These are phyloP conservation scores for Cryptosporidium sp. DNA, from an alignment of 169 alveolate species.

Conservation along the genomic window DNA sequence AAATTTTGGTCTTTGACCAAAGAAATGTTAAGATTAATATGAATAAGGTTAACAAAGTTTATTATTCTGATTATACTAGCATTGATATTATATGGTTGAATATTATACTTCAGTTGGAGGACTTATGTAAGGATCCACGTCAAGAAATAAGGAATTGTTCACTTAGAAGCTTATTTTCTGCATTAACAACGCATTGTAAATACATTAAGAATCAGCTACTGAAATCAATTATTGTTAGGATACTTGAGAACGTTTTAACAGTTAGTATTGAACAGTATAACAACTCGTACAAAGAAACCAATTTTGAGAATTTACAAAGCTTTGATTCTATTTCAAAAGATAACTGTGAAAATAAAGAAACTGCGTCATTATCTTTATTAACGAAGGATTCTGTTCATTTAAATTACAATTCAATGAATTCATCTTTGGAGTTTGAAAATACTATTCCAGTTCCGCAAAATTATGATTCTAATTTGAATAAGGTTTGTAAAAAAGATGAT, in stretches of 20 bases:
- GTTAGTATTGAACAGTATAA: slow-evolving; percentile 15
- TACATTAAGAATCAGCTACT: slow-evolving; percentile 19
- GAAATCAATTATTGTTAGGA: slow-evolving; percentile 8
- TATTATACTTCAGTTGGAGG: slow-evolving; percentile 53
- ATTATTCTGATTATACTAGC: slow-evolving; percentile 4
- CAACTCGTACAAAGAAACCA: not conserved
- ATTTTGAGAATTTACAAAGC: not conserved
- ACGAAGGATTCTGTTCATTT: not conserved
- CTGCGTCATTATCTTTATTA: not conserved
- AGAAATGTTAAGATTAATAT: slow-evolving; percentile 21
- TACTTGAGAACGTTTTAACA: slow-evolving; percentile 6
- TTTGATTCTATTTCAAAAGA: not conserved
- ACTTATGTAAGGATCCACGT: slow-evolving; percentile 57
- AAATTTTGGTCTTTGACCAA: not conserved
- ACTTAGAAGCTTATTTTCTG: slow-evolving; percentile 31
- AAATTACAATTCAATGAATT: not conserved
- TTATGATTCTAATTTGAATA: not conserved
- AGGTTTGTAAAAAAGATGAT: not conserved
- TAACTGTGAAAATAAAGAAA: not conserved
- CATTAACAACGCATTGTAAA: slow-evolving; percentile 36
- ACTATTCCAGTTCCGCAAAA: not conserved
- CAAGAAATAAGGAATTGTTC: slow-evolving; percentile 68
- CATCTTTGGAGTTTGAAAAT: not conserved
- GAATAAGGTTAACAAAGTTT: not conserved
- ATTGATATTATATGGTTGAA: slow-evolving; percentile 54